Percentiles rank a stretch among this genome's conserved stretches.
These are phyloP conservation scores for Acacia crassicarpa DNA, from an alignment of 306 rosid genomes.

Conservation along the genomic window DNA sequence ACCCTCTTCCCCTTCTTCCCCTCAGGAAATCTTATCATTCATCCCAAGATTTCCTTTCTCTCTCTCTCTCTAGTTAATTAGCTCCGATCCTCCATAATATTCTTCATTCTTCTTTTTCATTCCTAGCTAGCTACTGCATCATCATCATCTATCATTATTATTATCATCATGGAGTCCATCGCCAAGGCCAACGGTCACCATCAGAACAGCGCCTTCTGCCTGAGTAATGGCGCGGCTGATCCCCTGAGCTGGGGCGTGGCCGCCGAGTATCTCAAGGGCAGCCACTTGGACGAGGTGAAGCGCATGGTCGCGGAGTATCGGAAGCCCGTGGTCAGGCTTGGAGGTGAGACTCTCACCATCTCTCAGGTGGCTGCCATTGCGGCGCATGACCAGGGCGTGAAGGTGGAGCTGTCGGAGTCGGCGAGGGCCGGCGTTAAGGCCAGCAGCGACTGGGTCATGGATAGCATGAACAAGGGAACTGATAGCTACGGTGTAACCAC, in stretches of 20 bases:
- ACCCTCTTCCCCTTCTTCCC: not conserved
- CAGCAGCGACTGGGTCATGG: slow-evolving; percentile 92
- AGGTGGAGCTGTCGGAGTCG: slow-evolving; percentile 68
- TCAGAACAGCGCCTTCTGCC: slow-evolving; percentile 47
- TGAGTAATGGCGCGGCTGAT: slow-evolving; percentile 30
- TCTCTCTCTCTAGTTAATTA: not conserved
- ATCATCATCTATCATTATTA: not conserved
- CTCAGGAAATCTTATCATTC: slow-evolving; percentile 32
- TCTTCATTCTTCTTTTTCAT: not conserved
- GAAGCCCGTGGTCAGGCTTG: slow-evolving; percentile 59
- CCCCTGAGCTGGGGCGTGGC: slow-evolving; percentile 73
- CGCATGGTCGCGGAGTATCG: slow-evolving; percentile 83
- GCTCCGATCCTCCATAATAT: not conserved
- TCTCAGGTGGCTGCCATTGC: slow-evolving; percentile 89
- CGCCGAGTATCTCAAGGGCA: slow-evolving; percentile 67
- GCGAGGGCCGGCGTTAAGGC: slow-evolving; percentile 81
- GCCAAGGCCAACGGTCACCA: slow-evolving; percentile 24
- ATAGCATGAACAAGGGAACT: slow-evolving; percentile 69
- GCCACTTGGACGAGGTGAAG: slow-evolving; percentile 85
- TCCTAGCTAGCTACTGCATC: not conserved
- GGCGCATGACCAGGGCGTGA: slow-evolving; percentile 27
- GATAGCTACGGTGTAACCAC: slow-evolving; percentile 95
- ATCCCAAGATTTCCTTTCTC: slow-evolving; percentile 4
- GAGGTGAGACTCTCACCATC: slow-evolving; percentile 73
- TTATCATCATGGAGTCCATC: slow-evolving; percentile 42